phyloP scores from a whole-genome alignment of 176 grass and related monocot genomes.

The Calamus simplicifolius region DNA sequence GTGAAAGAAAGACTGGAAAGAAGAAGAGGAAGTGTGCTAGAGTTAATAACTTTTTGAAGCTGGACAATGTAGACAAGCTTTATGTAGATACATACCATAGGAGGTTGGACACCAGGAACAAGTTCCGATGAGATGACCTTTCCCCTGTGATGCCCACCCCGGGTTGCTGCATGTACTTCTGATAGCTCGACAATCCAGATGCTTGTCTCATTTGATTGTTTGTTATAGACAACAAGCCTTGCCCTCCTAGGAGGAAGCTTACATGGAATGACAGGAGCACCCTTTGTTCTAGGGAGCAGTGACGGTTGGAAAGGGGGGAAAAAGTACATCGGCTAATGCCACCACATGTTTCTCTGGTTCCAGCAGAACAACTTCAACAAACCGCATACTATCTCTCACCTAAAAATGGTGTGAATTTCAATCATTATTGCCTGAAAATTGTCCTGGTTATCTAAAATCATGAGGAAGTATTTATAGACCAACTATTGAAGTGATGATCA shows the following conservation, averaged over 20 bases:
- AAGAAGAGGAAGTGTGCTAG: too few species aligned
- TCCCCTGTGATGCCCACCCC: slow-evolving; percentile 98
- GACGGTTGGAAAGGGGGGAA: slow-evolving; percentile 99
- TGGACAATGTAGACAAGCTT: too few species aligned
- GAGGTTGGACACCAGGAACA: slow-evolving; percentile 88
- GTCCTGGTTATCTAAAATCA: background rate
- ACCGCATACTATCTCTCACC: slow-evolving; percentile 96
- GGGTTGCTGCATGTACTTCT: slow-evolving; percentile 92
- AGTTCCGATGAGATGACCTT: slow-evolving; percentile 77
- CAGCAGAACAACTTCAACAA: slow-evolving; percentile 93
- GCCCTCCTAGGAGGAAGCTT: slow-evolving; percentile 87
- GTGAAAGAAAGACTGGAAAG: too few species aligned
- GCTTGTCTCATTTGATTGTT: slow-evolving; percentile 91
- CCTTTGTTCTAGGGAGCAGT: slow-evolving; percentile 84
- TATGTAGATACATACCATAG: slow-evolving; percentile 58
- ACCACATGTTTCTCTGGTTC: slow-evolving; percentile 96
- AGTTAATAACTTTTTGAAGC: too few species aligned
- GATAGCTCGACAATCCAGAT: slow-evolving; percentile 94
- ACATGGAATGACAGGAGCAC: slow-evolving; percentile 78
- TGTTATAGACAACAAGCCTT: slow-evolving; percentile 85
- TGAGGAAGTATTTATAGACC: background rate
- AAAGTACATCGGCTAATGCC: slow-evolving; percentile 96
- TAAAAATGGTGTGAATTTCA: slow-evolving; percentile 3
- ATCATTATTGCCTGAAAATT: slow-evolving; percentile 8
- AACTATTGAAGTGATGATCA: background rate